Base-by-base conservation (phyloP, 1,284 basidiomycete genomes). In the Malassezia arunalokei region DNA sequence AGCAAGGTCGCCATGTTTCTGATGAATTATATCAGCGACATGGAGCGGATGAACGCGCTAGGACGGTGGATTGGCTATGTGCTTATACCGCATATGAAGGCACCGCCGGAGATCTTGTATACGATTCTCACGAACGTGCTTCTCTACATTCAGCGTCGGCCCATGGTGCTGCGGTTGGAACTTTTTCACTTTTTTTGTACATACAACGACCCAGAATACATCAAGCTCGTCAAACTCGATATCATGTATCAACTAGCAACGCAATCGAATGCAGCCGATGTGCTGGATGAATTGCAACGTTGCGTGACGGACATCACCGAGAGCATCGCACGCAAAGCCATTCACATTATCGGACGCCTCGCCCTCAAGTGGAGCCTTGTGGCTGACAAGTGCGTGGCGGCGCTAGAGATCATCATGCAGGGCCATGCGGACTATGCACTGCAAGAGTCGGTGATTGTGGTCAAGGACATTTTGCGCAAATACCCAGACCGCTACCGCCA, bases 151-250 rank as follows among this genome's bases (percentile, higher is more conserved):
- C 94, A 98, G 75, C 81, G 94, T 52, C 80, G 94, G 46, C 90
- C 92, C 7, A 76, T 84, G 37, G 87, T 98, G 12, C 78, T 99
- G 46, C 86, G 88, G 74, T 94, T 95, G 74, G 92, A 98, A 69
- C 91, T 99, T 74, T 87, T 90, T 60, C 89, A 95, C 17, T 98
- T 99, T 76, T 99, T 98, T 76, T 96, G 91, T 83, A 98, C 96
- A 75, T 98, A 98, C 76, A 98, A 96, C 71, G 94, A 98, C 71
- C 94, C 94, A 2, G 89, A 94, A 59, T 99, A 98, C 74, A 89
- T 98, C 75, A 98, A 98, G 74, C 80, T 98, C 33, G 91, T 91
- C 48, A 98, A 99, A 72, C 79, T 99, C 52, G 94, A 98, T 74
- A 96, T 98, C 66, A 96, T 99, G 84, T 94, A 96, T 73, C 82